A percentile compares a stretch with the other conserved stretches of the same genome.
Evolutionary conservation across 495 filamentous ascomycete species (phyloP).

Genomic region (Annulohypoxylon nitens): DNA sequence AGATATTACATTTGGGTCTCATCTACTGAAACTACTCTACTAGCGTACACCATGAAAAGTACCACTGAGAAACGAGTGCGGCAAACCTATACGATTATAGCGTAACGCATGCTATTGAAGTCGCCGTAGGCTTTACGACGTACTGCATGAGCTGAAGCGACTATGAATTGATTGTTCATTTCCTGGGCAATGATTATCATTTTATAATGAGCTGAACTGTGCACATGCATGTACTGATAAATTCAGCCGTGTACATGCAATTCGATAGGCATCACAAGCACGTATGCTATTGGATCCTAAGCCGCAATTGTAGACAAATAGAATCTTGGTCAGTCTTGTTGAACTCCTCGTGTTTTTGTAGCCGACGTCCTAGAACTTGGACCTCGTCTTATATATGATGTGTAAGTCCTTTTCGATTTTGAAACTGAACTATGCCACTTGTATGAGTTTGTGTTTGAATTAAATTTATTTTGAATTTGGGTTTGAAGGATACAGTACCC

Average conservation of each 20-base stretch:
- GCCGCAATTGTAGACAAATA: neutral
- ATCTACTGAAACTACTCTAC: too few relatives aligned
- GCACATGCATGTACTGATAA: neutral
- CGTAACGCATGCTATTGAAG: neutral
- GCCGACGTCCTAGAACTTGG: neutral
- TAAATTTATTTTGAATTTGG: neutral
- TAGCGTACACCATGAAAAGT: neutral
- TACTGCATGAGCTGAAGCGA: neutral
- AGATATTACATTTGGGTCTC: too few relatives aligned
- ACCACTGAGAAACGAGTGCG: neutral
- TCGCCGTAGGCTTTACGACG: neutral
- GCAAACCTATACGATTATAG: neutral
- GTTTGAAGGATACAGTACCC: neutral
- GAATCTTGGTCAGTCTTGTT: neutral
- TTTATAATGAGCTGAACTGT: neutral
- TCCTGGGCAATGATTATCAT: neutral
- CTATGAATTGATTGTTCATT: neutral
- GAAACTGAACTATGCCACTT: neutral
- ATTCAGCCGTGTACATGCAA: neutral
- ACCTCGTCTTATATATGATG: neutral
- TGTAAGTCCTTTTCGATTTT: neutral
- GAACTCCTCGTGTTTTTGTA: neutral
- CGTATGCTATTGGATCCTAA: too few relatives aligned
- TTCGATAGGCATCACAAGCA: too few relatives aligned
- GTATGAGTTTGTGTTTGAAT: neutral